Evolutionary conservation across 148 eudicot species (phyloP), one percentile per base, ranked within the genome.

Genomic region (Gaultheria prostrata): DNA sequence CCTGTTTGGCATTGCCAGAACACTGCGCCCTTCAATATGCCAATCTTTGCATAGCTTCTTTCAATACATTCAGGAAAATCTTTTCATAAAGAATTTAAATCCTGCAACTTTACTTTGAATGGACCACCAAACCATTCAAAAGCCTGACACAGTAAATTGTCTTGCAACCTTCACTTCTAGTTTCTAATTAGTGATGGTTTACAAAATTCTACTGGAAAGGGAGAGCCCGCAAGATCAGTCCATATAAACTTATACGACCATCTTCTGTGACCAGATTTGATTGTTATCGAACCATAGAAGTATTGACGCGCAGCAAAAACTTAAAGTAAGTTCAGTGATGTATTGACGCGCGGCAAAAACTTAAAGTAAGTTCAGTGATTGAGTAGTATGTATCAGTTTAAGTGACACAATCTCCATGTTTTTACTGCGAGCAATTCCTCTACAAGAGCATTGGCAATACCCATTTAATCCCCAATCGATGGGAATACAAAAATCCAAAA

Each of bases 51-150:
- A 9, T 35, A 5, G 24, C 46, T 35, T 18, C 24, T 71, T 17
- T 35, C 48, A 71, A 15, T 71, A 71, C 35, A 15, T 35, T 43
- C 35, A n/a, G 76, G 20, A 32, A 33, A 33, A 32, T 35, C 12
- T 2, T 71, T 71, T 71, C n/a, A 0, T 32, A 15, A 15, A 30
- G 48, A 18, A 17, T 71, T 32, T 33, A 71, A 32, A 35, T 33
- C 46, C 35, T 71, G 76, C 39, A 71, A 71, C 48, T 33, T 71
- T 33, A 35, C 76, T 71, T 71, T 71, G 24, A 71, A 71, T 35
- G 45, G 46, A 33, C 76, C 76, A 71, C 72, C 72, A 67, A 63
- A 63, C 69, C 30, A 63, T 63, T 9, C 53, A 50, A 50, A 50
- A 50, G 53, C 53, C 53, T 50, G 53, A 50, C 53, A 24, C 8